Evolutionary conservation across 75 land plant species (phyloP), one percentile per base, ranked within the genome.

Genomic region (Pinus taeda): DNA sequence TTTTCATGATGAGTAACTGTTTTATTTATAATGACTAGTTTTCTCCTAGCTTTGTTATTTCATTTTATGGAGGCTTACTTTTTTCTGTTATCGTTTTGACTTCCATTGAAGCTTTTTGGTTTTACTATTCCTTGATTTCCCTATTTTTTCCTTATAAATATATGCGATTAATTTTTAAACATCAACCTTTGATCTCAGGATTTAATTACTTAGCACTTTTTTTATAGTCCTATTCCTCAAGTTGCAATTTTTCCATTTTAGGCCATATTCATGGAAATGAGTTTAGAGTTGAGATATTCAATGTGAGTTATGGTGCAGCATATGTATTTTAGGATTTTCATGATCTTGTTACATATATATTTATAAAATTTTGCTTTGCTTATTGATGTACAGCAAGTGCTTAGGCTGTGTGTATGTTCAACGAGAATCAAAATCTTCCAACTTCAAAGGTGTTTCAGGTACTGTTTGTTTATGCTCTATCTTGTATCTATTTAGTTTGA

Each of bases 381-480:
- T 37, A 69, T 69, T 69, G 72, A 59, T 73, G 24, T 78, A 74
- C 93, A 97, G 99, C 89, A 97, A 97, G 85, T 97, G 98, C 85
- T 88, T 97, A 75, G 97, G 99, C 15, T 97, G 99, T 77, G 89
- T 97, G 64, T 94, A 86, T 86, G 99, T 94, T 20, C 98, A 97
- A 69, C 82, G 99, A 57, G 99, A 97, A 78, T 91, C 90, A 62
- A 97, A 89, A 79, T 67, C 98, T 45, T 89, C 98, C 14, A 91
- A 92, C 74, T 89, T 85, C 73, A 92, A 92, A 82, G 99, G 99
- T 59, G 99, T 97, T 73, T 86, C 99, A 81, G 99, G 99, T 97
- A 88, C 6, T 53, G 33, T 64, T 22, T 57, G 18, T 49, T 6
- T 37, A 20, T 45, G 42, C 12, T 9, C 71, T 39, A 39, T 18